phyloP scores from a whole-genome alignment of 345 rosid species.

The Syzygium aromaticum region DNA sequence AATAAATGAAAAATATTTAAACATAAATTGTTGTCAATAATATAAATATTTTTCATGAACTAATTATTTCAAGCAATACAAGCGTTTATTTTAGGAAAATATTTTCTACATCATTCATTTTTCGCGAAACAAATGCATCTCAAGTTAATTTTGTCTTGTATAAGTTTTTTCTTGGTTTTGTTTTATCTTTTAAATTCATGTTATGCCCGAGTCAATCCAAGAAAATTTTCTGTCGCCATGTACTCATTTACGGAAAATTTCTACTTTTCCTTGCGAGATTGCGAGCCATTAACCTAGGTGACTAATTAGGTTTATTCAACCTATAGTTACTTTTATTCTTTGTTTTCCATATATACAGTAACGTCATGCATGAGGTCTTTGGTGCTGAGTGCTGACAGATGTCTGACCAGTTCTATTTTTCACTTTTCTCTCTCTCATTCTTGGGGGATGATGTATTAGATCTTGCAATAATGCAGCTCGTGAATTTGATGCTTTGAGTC shows the following conservation, averaged over 20 bases:
- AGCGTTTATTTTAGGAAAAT: too few relatives aligned
- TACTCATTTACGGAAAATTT: neutral
- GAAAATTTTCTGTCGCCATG: neutral
- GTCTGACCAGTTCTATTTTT: neutral
- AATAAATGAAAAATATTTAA: too few relatives aligned
- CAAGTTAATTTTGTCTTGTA: neutral
- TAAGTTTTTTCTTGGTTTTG: neutral
- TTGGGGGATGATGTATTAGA: rapidly evolving
- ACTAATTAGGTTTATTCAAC: neutral
- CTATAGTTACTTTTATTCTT: neutral
- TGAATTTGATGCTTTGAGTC: neutral
- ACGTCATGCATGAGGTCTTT: neutral
- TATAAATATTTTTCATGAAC: neutral
- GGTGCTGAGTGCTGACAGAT: neutral
- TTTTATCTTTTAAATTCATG: neutral
- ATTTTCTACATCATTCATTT: too few relatives aligned
- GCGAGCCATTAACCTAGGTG: neutral
- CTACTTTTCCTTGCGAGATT: neutral
- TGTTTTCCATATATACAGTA: neutral
- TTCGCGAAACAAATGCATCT: too few relatives aligned
- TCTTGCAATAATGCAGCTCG: neutral
- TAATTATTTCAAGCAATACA: neutral
- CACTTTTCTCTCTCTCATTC: neutral
- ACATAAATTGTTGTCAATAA: too few relatives aligned
- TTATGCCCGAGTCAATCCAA: neutral